Base-by-base conservation (phyloP, 805 yeast genomes). In the Saccharomycopsis fibuligera region DNA sequence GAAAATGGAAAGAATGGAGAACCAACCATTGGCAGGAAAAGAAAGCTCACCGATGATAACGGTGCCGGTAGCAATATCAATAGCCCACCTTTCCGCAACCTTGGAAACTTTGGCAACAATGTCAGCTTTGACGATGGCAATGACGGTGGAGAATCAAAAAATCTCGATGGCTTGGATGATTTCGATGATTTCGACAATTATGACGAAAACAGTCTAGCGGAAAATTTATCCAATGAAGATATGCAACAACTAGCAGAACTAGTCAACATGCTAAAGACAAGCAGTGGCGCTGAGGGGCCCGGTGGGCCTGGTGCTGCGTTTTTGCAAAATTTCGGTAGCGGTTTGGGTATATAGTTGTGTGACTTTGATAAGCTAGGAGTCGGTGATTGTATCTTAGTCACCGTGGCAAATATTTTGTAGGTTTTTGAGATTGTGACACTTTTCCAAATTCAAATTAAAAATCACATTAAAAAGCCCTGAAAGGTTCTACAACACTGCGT, bases 231-330 rank as follows among this genome's bases (percentile, higher is more conserved):
- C 17, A 8, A 8, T 27, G 61, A 58, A 21, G 61, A 58, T 27
- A 44, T 47, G 45, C 35, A 53, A 17, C 54, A 60, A 6, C 36
- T 66, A 31, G 45, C 52, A 37, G 57, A 60, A 21, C 50, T 68
- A 8, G 37, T 68, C 27, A 56, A 61, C 36, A 57, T 64, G 27
- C 39, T 68, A 10, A 50, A 57, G 29, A 43, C 55, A 16, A 60
- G 58, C 21, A 60, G 58, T 1, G 31, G 31, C 31, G 19, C 9
- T n/a, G n/a, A n/a, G 8, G 37, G 37, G 19, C 67, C 65, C 2
- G 58, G 60, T 16, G 72, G 72, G 0, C 73, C 73, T 1, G 64
- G 65, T 2, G 57, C 67, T 9, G 60, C 68, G 14, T 56, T 68
- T n/a, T 55, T 68, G 6, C 62, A 62, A 24, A 61, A 57, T 31